Evolutionary conservation across 2,329 filamentous ascomycete genomes (phyloP).

Genomic region (Colletotrichum lindemuthianum): DNA sequence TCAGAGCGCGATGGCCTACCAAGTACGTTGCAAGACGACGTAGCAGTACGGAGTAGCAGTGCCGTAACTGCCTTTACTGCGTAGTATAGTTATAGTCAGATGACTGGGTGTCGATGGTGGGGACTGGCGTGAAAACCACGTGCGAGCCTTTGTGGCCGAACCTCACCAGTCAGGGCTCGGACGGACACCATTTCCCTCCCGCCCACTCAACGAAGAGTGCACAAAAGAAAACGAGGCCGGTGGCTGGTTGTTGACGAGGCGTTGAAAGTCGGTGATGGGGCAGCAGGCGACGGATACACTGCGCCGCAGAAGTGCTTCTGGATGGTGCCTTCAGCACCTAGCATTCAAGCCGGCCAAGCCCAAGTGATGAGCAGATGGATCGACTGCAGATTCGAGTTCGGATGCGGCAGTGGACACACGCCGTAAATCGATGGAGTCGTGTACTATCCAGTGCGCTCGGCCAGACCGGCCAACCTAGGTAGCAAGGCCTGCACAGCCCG

Average conservation of each 20-base stretch:
- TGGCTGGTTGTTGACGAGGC: neutral
- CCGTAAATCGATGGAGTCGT: neutral
- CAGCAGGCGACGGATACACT: constrained; percentile 7
- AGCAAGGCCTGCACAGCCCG: neutral
- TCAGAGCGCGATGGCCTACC: no score
- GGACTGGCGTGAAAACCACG: neutral
- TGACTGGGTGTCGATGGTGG: no score
- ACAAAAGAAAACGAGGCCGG: neutral
- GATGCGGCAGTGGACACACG: no score
- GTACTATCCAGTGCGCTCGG: constrained; percentile 11
- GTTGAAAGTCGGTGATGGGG: constrained; percentile 3
- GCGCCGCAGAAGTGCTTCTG: constrained; percentile 7
- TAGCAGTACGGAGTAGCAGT: no score
- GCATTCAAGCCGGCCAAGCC: constrained; percentile 5
- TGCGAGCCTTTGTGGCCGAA: neutral
- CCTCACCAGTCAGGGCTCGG: neutral
- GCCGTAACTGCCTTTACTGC: no score
- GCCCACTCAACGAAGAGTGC: constrained; percentile 5
- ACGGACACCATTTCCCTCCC: constrained; percentile 2
- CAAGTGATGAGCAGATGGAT: no score
- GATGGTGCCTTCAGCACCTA: constrained; percentile 20
- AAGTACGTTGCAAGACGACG: no score
- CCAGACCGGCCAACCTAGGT: constrained; percentile 1
- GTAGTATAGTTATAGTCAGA: no score
- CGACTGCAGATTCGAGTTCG: no score